Conservation (phyloP, 2,329 filamentous ascomycete species). For the Cladobotryum mycophilum region DNA sequence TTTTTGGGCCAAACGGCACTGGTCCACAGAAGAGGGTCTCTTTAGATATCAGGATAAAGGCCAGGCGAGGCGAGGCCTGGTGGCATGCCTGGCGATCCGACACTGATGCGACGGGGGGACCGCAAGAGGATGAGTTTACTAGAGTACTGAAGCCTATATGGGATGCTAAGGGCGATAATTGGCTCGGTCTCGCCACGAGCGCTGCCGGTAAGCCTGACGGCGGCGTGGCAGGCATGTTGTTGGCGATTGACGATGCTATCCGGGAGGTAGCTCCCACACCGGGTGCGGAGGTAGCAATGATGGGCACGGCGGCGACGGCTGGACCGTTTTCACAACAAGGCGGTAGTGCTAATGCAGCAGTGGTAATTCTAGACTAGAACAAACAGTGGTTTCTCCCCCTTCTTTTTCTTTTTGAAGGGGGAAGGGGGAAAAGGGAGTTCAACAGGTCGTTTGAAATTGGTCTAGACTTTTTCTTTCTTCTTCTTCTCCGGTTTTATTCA, state of each 20-base stretch:
- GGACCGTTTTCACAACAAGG: neutral
- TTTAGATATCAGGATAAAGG: constrained; percentile 46
- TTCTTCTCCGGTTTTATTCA: no score
- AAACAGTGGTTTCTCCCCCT: neutral
- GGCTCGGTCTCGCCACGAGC: constrained; percentile 42
- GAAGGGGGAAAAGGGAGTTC: no score
- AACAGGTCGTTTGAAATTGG: no score
- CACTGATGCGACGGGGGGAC: constrained; percentile 8
- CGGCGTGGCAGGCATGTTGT: constrained; percentile 42
- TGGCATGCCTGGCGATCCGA: constrained; percentile 44
- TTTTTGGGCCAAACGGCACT: constrained; percentile 24
- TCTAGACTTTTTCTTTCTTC: no score
- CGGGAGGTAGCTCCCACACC: constrained; percentile 22
- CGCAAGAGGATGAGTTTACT: constrained; percentile 30
- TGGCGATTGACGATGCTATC: constrained; percentile 41
- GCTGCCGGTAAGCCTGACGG: constrained; percentile 37
- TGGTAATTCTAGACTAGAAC: constrained; percentile 14
- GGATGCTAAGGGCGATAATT: constrained; percentile 37
- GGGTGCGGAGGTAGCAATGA: neutral
- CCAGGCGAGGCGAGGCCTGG: constrained; percentile 41
- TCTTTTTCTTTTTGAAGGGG: neutral
- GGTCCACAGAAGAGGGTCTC: constrained; percentile 30
- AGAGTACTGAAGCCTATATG: constrained; percentile 39
- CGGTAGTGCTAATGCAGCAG: neutral
- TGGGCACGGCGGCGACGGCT: neutral